Percentiles rank a stretch among this genome's conserved stretches.
phyloP scores from a whole-genome alignment of 2,329 filamentous ascomycete species.

The Colletotrichum gigasporum region DNA sequence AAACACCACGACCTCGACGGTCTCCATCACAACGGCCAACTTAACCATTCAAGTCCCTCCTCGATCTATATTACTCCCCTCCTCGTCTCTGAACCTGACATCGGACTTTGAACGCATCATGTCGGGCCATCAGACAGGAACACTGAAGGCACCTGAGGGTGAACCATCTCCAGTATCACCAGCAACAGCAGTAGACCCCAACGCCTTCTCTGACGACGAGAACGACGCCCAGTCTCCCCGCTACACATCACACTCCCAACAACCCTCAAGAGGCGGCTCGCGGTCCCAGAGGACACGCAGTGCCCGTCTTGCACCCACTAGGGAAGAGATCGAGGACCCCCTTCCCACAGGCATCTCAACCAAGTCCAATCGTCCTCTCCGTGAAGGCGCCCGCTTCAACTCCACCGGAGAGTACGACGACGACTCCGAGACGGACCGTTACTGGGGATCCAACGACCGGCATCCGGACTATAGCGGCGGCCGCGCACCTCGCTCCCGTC shows the following conservation, averaged over 20 bases:
- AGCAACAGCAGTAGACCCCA: slow-evolving; percentile 31
- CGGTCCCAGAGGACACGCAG: slow-evolving; percentile 8
- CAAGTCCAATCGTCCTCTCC: slow-evolving; percentile 18
- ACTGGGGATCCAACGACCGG: slow-evolving; percentile 20
- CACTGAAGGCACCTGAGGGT: slow-evolving; percentile 22
- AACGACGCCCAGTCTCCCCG: neutral
- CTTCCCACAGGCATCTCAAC: slow-evolving; percentile 1
- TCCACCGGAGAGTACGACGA: slow-evolving; percentile 24
- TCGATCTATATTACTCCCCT: slow-evolving; percentile 12
- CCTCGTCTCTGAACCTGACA: slow-evolving; percentile 4
- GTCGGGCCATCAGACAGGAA: slow-evolving; percentile 27
- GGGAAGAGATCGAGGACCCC: slow-evolving; percentile 12
- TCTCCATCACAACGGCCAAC: slow-evolving; percentile 7
- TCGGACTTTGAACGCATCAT: slow-evolving; percentile 22
- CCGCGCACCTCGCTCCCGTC: slow-evolving; percentile 25
- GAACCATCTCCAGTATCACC: slow-evolving; percentile 27
- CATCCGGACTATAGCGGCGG: slow-evolving; percentile 26
- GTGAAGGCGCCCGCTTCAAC: slow-evolving; percentile 16
- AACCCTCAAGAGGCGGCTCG: slow-evolving; percentile 21
- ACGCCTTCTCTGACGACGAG: slow-evolving; percentile 27
- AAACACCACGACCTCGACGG: neutral
- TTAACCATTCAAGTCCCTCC: neutral
- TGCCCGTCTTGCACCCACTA: neutral
- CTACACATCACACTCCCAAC: slow-evolving; percentile 1
- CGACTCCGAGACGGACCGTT: slow-evolving; percentile 24